Conservation (phyloP, 352 stramenopile genomes). For the Globisporangium solare region DNA sequence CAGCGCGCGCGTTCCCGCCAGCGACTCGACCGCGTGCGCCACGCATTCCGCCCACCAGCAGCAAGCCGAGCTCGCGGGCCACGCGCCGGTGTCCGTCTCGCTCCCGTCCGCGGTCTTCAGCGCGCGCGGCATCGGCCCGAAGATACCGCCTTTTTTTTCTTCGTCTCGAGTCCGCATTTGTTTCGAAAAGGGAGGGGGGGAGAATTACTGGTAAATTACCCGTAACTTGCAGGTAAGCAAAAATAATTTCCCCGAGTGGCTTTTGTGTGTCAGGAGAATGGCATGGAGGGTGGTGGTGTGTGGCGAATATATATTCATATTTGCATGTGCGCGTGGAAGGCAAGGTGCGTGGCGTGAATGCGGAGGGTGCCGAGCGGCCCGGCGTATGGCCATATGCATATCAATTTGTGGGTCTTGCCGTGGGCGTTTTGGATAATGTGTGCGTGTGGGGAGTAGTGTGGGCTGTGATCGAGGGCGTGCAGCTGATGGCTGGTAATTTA, state of each 20-base stretch:
- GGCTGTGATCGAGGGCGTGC: too few relatives aligned
- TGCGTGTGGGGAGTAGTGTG: neutral
- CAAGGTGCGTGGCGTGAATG: neutral
- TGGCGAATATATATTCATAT: neutral
- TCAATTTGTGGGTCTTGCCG: slow-evolving; percentile 4
- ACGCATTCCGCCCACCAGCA: neutral
- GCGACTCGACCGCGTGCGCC: too few relatives aligned
- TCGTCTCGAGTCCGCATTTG: slow-evolving; percentile 1
- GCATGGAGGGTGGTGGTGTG: neutral
- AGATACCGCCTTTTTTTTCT: neutral
- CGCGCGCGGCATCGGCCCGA: neutral
- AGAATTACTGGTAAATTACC: slow-evolving; percentile 3
- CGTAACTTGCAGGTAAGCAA: slow-evolving; percentile 8
- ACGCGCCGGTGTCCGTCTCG: neutral
- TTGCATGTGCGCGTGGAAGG: neutral
- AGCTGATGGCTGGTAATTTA: too few relatives aligned
- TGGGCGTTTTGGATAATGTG: neutral
- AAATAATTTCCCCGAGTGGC: slow-evolving; percentile 1
- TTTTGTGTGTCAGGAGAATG: neutral
- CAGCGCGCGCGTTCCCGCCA: slow-evolving; percentile 1
- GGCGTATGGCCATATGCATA: slow-evolving; percentile 9
- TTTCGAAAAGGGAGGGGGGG: slow-evolving; percentile 4
- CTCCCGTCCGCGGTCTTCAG: neutral
- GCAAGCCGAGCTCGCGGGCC: neutral
- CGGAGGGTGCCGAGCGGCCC: neutral